Evolutionary conservation across 2,329 filamentous ascomycete genomes (phyloP).

Genomic region (Calonectria montana): DNA sequence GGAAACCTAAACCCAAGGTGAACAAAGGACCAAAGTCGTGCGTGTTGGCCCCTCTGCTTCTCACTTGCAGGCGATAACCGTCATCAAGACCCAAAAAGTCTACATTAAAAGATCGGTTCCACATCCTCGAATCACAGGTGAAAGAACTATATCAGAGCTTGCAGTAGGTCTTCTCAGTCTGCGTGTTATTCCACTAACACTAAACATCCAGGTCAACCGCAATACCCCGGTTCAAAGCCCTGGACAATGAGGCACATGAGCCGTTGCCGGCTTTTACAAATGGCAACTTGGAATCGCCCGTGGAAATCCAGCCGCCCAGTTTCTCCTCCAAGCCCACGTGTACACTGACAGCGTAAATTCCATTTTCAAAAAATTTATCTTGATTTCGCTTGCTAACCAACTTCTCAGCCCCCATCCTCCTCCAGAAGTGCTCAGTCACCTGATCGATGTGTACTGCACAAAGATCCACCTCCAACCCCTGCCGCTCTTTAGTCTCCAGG

Average conservation of each 20-base stretch:
- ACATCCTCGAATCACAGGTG: background rate
- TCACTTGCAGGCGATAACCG: background rate
- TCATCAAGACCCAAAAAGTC: background rate
- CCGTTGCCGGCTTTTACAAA: background rate
- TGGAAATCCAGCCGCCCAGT: background rate
- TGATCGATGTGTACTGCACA: background rate
- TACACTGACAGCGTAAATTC: background rate
- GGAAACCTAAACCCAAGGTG: background rate
- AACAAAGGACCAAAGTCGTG: background rate
- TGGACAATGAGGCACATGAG: background rate
- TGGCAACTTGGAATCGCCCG: background rate
- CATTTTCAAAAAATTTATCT: background rate
- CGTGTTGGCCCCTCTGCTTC: background rate
- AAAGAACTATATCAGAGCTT: background rate
- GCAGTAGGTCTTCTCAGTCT: background rate
- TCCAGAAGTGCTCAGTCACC: background rate
- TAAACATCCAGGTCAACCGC: background rate
- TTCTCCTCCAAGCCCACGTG: background rate
- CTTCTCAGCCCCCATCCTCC: background rate
- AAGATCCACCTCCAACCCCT: conserved; percentile 9
- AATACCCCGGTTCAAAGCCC: background rate
- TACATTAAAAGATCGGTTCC: background rate
- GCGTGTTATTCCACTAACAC: background rate
- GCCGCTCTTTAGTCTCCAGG: background rate
- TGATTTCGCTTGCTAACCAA: background rate